A percentile compares a stretch with the other conserved stretches of the same genome.
These are phyloP conservation scores for Kwoniella dejecticola DNA, from an alignment of 768 basidiomycete genomes.

Conservation along the genomic window DNA sequence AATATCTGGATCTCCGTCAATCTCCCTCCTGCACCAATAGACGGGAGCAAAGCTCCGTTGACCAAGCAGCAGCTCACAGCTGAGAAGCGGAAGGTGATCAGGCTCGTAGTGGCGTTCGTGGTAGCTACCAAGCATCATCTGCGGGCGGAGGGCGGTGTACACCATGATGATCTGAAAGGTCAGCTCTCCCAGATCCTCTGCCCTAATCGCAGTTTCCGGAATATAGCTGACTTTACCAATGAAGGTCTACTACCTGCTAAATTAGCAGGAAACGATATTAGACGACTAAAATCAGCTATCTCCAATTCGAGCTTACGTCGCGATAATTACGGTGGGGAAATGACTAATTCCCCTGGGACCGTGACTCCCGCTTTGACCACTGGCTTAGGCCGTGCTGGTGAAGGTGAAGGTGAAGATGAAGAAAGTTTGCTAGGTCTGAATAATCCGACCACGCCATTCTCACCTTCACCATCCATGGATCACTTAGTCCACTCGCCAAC, in stretches of 20 bases:
- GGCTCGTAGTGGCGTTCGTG: constrained; percentile 69
- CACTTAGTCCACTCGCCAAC: constrained; percentile 5
- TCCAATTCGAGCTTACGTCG: constrained; percentile 4
- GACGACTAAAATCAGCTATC: constrained; percentile 14
- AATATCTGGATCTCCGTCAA: constrained; percentile 58
- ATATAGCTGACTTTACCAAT: background rate
- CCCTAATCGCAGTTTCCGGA: background rate
- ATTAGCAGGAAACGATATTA: constrained; percentile 30
- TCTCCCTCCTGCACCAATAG: constrained; percentile 57
- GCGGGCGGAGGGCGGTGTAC: constrained; percentile 63
- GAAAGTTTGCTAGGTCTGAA: constrained; percentile 23
- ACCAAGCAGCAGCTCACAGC: constrained; percentile 48
- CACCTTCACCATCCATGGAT: constrained; percentile 8
- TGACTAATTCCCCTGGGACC: constrained; percentile 9
- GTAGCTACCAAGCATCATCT: constrained; percentile 68
- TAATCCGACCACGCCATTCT: constrained; percentile 7
- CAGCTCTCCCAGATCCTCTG: background rate
- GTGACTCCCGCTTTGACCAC: constrained; percentile 7
- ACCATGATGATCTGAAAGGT: constrained; percentile 75
- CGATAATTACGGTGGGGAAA: background rate
- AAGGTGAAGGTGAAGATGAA: constrained; percentile 23
- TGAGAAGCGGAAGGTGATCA: constrained; percentile 69
- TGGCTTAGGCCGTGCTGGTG: background rate
- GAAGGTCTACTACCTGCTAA: constrained; percentile 63
- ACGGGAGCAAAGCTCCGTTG: constrained; percentile 51